phyloP scores from a whole-genome alignment of 164 flowering plant species.

The Kingdonia uniflora region DNA sequence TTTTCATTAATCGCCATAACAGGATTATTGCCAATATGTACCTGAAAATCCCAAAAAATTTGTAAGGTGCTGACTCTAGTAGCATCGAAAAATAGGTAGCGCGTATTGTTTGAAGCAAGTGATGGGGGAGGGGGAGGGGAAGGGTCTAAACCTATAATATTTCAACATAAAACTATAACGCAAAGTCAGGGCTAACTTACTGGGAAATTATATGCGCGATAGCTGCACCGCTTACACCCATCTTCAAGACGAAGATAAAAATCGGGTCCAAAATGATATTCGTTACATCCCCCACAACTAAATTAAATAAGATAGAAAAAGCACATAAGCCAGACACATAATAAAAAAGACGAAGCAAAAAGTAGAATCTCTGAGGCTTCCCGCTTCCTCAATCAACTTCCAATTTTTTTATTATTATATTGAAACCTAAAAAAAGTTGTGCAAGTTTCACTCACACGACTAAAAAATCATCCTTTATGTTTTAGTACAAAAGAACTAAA shows the following conservation, averaged over 20 bases:
- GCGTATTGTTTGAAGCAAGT: too few relatives aligned
- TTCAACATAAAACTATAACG: too few relatives aligned
- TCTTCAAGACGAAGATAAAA: slow-evolving; percentile 44
- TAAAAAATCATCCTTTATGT: too few relatives aligned
- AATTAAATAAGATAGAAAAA: slow-evolving; percentile 4
- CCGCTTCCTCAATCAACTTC: too few relatives aligned
- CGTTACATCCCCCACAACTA: slow-evolving; percentile 66
- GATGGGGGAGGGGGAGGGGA: too few relatives aligned
- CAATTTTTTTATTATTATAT: too few relatives aligned
- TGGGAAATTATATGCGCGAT: slow-evolving; percentile 95
- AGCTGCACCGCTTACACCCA: slow-evolving; percentile 94
- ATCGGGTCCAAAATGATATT: slow-evolving; percentile 83
- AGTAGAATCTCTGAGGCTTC: background rate
- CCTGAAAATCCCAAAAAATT: slow-evolving; percentile 29
- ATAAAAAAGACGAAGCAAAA: background rate
- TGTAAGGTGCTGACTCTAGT: too few relatives aligned
- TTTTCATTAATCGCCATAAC: slow-evolving; percentile 39
- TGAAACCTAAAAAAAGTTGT: too few relatives aligned
- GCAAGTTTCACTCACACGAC: too few relatives aligned
- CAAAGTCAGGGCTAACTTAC: slow-evolving; percentile 33
- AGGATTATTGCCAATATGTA: slow-evolving; percentile 63
- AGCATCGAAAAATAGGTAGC: too few relatives aligned
- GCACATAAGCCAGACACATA: background rate
- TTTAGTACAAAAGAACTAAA: too few relatives aligned
- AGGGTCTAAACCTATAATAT: too few relatives aligned